Base-by-base conservation (phyloP, 2,329 filamentous ascomycete genomes). In the Curvularia eragrostidis region DNA sequence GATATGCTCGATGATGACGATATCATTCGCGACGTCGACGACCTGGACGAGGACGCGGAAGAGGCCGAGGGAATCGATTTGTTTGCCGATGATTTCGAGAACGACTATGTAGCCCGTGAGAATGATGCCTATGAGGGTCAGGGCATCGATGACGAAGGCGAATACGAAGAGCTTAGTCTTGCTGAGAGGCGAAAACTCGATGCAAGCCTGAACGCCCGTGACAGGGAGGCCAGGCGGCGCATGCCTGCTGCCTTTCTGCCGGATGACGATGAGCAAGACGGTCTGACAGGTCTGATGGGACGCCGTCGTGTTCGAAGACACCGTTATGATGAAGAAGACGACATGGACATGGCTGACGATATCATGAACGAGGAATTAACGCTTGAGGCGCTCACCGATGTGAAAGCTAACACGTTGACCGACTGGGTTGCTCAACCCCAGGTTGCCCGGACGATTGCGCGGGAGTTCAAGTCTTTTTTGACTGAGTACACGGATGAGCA, bases 301-400 rank as follows among this genome's bases (percentile, higher is more conserved):
- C 93, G 96, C 76, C 92, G 91, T 21, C 88, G 93, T 53, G 88
- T 94, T 65, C 88, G 91, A 51, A 88, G 95, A 66, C 91, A 95
- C 77, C 87, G 90, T 67, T 99, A 98, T 72, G 95, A 99, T 64
- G 96, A 99, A 78, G 93, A 97, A 39, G 93, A 97, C 65, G 93
- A 97, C 65, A 83, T 88, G 69, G 90, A 93, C 61, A 93, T 97
- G 87, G 91, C 89, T 57, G 91, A 90, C 47, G 92, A 97, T 72
- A 93, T 97, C 63, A 94, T 98, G 91, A 91, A 96, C 63, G 94
- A 96, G 76, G 93, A 98, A 77, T 85, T 99, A 19, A 93, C 93
- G 1, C 85, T 98, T 0, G 94, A 98, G 78, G 92, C 91, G 12
- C 83, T 99, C 41, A 88, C 91, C 61, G 95, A 99, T 75, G 89